A percentile compares a stretch with the other conserved stretches of the same genome.
Evolutionary conservation across 148 eudicot genomes (phyloP).

Genomic region (Dysphania ambrosioides): DNA sequence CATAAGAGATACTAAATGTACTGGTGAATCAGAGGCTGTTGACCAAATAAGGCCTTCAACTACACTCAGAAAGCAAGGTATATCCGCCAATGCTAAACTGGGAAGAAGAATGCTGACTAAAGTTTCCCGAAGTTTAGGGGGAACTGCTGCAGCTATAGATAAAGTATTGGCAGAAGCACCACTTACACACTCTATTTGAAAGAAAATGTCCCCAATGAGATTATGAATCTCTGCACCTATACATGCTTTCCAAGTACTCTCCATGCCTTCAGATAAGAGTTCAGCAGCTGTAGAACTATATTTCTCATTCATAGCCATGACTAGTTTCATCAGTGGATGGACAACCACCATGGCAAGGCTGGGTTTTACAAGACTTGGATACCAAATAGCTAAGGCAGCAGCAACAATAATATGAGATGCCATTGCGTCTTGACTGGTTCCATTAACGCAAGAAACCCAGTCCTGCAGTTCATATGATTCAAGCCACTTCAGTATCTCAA

Average conservation of each 20-base stretch:
- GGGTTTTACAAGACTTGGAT: slow-evolving; percentile 87
- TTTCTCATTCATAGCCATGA: slow-evolving; percentile 92
- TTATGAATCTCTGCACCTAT: slow-evolving; percentile 80
- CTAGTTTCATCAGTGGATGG: slow-evolving; percentile 78
- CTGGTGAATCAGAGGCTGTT: slow-evolving; percentile 98
- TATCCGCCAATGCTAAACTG: slow-evolving; percentile 90
- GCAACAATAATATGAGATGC: slow-evolving; percentile 92
- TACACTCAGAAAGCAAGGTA: slow-evolving; percentile 73
- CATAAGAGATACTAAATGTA: slow-evolving; percentile 78
- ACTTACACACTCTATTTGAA: slow-evolving; percentile 89
- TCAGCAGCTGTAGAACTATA: slow-evolving; percentile 93
- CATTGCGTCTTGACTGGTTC: slow-evolving; percentile 97
- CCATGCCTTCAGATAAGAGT: slow-evolving; percentile 98
- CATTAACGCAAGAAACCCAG: slow-evolving; percentile 95
- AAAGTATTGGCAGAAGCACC: slow-evolving; percentile 52
- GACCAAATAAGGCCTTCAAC: slow-evolving; percentile 96
- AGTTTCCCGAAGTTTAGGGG: slow-evolving; percentile 68
- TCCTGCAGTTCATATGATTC: slow-evolving; percentile 88
- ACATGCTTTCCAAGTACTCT: slow-evolving; percentile 86
- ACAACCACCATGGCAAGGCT: slow-evolving; percentile 64
- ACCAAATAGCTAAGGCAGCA: slow-evolving; percentile 91
- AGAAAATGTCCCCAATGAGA: slow-evolving; percentile 78
- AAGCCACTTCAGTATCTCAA: slow-evolving; percentile 65
- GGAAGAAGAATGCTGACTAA: slow-evolving; percentile 82
- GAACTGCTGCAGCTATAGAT: slow-evolving; percentile 42